Conservation (phyloP, 257 asterid species). For the Solanum tacnaense region DNA sequence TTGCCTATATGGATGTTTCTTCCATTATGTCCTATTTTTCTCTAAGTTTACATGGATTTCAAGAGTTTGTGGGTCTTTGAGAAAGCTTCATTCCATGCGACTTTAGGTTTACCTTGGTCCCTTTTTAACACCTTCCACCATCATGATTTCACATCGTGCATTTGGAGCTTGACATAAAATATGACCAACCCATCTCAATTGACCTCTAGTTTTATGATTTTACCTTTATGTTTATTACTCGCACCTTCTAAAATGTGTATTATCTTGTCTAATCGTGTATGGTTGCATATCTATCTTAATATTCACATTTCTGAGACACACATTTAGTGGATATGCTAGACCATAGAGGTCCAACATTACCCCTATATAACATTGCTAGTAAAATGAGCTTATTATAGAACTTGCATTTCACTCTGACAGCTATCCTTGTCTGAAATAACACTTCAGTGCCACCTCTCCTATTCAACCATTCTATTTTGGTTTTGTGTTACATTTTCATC, state of each 20-base stretch:
- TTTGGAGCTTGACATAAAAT: background rate
- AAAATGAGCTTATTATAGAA: background rate
- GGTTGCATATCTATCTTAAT: background rate
- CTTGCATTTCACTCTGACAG: background rate
- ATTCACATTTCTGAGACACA: background rate
- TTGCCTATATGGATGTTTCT: background rate
- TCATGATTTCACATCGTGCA: background rate
- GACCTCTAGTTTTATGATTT: background rate
- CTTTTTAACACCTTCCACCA: background rate
- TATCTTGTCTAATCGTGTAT: background rate
- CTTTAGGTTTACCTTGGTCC: background rate
- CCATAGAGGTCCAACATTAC: background rate
- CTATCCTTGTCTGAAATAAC: background rate
- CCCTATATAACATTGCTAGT: background rate
- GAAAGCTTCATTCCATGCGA: background rate
- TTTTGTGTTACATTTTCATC: background rate
- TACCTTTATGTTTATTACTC: background rate
- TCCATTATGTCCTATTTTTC: background rate
- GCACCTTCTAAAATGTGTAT: background rate
- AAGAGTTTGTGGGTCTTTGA: background rate
- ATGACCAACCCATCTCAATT: background rate
- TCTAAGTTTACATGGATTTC: background rate
- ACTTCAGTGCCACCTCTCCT: background rate
- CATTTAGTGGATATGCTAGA: background rate
- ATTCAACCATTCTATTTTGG: background rate